Conservation (phyloP, 495 filamentous ascomycete species). For the Penicillium arizonense region DNA sequence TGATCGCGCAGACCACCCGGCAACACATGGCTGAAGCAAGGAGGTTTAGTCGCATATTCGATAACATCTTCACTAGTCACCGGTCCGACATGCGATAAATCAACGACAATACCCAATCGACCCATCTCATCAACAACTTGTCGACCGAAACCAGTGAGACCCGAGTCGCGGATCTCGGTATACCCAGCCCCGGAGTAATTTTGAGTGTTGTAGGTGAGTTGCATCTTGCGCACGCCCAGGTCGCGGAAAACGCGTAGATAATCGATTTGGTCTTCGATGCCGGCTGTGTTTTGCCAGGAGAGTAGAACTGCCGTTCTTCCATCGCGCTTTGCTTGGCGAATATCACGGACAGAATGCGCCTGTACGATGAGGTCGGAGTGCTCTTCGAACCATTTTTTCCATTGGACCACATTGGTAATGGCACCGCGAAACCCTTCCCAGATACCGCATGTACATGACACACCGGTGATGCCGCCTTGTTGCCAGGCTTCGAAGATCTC, state of each 20-base stretch:
- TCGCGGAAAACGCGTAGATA: conserved; percentile 16
- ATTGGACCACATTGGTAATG: conserved; percentile 15
- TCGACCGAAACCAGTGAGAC: conserved; percentile 14
- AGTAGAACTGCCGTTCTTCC: conserved; percentile 14
- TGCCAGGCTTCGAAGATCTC: conserved; percentile 15
- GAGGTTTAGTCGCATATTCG: conserved; percentile 7
- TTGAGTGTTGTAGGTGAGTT: conserved; percentile 17
- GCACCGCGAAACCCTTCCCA: conserved; percentile 12
- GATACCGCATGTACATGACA: conserved; percentile 16
- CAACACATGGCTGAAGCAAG: conserved; percentile 7
- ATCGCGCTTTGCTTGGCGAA: conserved; percentile 17
- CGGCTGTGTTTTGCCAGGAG: conserved; percentile 18
- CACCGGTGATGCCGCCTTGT: conserved; percentile 13
- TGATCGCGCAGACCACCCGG: conserved; percentile 3
- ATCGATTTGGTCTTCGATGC: conserved; percentile 17
- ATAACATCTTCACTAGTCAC: conserved; percentile 13
- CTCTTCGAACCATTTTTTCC: conserved; percentile 22
- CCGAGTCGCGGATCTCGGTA: conserved; percentile 13
- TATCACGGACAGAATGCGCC: conserved; percentile 39
- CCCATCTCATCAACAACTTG: conserved; percentile 15
- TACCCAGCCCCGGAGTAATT: conserved; percentile 16
- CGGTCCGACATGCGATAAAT: conserved; percentile 11
- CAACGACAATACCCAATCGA: conserved; percentile 12
- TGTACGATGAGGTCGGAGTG: conserved; percentile 15
- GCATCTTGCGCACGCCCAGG: conserved; percentile 17